Evolutionary conservation across 2,329 filamentous ascomycete genomes (phyloP), one percentile per base, ranked within the genome.

Genomic region (Periconia sp.): DNA sequence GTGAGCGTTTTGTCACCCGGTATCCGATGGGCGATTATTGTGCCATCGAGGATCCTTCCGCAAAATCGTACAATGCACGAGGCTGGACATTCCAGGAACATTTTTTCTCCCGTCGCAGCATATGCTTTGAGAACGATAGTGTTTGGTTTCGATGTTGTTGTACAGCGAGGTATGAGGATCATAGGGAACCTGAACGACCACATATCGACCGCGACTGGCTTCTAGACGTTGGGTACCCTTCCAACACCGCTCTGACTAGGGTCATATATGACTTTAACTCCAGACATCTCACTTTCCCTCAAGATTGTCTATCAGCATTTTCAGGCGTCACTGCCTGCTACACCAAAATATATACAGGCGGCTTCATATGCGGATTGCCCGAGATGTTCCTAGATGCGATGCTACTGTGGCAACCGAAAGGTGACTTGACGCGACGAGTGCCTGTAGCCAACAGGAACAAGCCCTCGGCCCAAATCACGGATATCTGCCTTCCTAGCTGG

Each of bases 1-100:
- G 27, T 11, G 14, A 42, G 13, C 7, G 11, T 15, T 23, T 23
- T 35, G n/a, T 19, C 31, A n/a, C 15, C 23, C 17, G 31, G 2
- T 13, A 18, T 33, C 23, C 3, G 23, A 27, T 27, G 23, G 23
- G 23, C 23, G 10, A 33, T 3, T 27, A 27, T 8, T 8, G 23
- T 27, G 8, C 23, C 23, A 27, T 8, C 8, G 23, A 27, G 23
- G 8, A 8, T 27, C 23, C 8, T 27, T 27, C 23, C 5, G 23
- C 23, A 8, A 3, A 27, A 37, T 37, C 33, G 15, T 37, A 37
- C 10, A 5, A 37, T 37, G 10, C 23, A n/a, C 45, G 45, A 8
- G 45, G 45, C 6, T 47, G 27, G 45, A 47, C 45, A 9, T 47
- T 47, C 23, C 46, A 48, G 47, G 54, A 52, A 47, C 47, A 48